Base-by-base conservation (phyloP, 352 stramenopile genomes). In the Phytopythium cucurbitacearum region DNA sequence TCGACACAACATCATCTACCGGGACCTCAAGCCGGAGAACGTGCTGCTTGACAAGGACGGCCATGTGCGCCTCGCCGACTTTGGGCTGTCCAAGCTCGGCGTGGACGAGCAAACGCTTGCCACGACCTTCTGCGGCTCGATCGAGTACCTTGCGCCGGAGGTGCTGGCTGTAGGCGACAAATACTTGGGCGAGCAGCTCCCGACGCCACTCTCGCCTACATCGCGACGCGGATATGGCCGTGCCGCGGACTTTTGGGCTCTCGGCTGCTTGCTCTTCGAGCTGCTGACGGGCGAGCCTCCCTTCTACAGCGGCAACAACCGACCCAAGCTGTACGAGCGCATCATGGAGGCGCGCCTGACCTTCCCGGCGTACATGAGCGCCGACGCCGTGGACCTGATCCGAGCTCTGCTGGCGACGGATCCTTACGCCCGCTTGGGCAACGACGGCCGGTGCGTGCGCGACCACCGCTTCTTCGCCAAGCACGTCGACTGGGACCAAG, bases 1-100 rank as follows among this genome's bases (percentile, higher is more conserved):
- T 50, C 52, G 63, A 1, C 67, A 89, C 53, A 71, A 79, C 41
- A 83, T 94, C 53, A 83, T 96, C 39, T 95, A 96, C 52, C 79
- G 88, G 8, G 88, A 97, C 52, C 68, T 97, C 32, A 97, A 97
- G 51, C 89, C 89, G 1, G 87, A 97, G 57, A 98, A 98, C 56
- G 76, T 98, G 34, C 62, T 98, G 21, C 67, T 98, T 11, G 75
- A 95, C 58, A 62, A 84, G 38, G 62, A 95, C 21, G 92, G 92
- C 1, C 80, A 97, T 58, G 64, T 97, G 5, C 85, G 84, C 2
- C 66, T 98, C 16, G 87, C 82, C 7, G 91, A 98, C 58, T 97
- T 98, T 63, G 91, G 91, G 2, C 68, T 97, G 1, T 86, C 81
- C 15, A 95, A 94, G 50, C 62, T 72, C 52, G 77, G 76, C 0